A percentile compares a stretch with the other conserved stretches of the same genome.
These are phyloP conservation scores for Maudiozyma bulderi DNA, from an alignment of 805 yeast species.

Conservation along the genomic window DNA sequence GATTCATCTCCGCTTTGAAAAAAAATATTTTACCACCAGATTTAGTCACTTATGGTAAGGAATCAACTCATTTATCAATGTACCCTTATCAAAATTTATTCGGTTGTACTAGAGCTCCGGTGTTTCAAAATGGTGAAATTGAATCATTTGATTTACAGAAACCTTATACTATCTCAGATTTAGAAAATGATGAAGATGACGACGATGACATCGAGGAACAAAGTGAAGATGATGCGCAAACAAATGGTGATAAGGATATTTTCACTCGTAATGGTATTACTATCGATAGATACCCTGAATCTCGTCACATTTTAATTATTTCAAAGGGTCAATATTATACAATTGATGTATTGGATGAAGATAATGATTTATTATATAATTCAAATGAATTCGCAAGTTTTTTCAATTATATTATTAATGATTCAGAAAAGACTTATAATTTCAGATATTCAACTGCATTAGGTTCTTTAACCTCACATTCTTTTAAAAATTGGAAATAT, in stretches of 20 bases:
- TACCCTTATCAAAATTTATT: slow-evolving; percentile 55
- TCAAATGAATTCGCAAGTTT: slow-evolving; percentile 59
- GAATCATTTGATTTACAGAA: slow-evolving; percentile 30
- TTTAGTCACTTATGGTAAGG: slow-evolving; percentile 11
- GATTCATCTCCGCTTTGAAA: slow-evolving; percentile 54
- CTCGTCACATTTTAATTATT: slow-evolving; percentile 66
- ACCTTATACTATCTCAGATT: slow-evolving; percentile 38
- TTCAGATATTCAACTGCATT: slow-evolving; percentile 58
- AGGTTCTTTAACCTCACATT: slow-evolving; percentile 83
- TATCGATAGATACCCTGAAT: slow-evolving; percentile 53
- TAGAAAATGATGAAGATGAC: slow-evolving; percentile 12
- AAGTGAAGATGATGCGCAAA: neutral
- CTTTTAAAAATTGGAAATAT: slow-evolving; percentile 73
- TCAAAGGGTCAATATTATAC: slow-evolving; percentile 81
- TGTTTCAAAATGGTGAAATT: slow-evolving; percentile 22
- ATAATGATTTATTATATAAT: slow-evolving; percentile 54
- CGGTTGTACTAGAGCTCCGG: slow-evolving; percentile 56
- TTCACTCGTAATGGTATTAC: slow-evolving; percentile 48
- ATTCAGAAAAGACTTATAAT: slow-evolving; percentile 50
- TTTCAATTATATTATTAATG: slow-evolving; percentile 56
- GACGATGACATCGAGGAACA: too few relatives aligned
- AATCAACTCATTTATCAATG: slow-evolving; percentile 57
- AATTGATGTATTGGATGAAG: slow-evolving; percentile 68
- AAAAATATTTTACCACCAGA: slow-evolving; percentile 49
- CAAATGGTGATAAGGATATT: slow-evolving; percentile 1